Conservation (phyloP, 495 filamentous ascomycete species). For the Daldinia loculata region DNA sequence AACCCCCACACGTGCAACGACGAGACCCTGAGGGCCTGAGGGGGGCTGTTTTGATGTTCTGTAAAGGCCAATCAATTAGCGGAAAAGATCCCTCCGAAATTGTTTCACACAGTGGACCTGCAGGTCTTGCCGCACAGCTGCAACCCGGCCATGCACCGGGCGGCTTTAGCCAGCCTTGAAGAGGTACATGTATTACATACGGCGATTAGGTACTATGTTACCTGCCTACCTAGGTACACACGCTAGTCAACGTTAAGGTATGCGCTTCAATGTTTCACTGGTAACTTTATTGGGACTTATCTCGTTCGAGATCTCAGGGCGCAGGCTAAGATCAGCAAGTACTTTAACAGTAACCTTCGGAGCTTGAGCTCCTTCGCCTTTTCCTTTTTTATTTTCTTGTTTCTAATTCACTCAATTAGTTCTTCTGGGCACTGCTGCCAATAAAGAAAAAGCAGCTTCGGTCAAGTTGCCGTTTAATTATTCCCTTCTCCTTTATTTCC, state of each 20-base stretch:
- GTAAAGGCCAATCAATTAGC: conserved; percentile 24
- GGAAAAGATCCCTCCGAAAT: not conserved
- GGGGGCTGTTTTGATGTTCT: conserved; percentile 2
- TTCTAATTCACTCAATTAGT: conserved; percentile 13
- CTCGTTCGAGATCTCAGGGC: conserved; percentile 31
- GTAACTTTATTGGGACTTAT: conserved; percentile 3
- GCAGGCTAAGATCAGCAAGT: conserved; percentile 13
- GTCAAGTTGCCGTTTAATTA: not conserved
- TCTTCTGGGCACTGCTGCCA: conserved; percentile 18
- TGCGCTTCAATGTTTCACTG: conserved; percentile 21
- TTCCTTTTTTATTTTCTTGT: not conserved
- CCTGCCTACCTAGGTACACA: too few species aligned
- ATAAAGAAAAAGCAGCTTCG: conserved; percentile 4
- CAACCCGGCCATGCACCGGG: conserved; percentile 4
- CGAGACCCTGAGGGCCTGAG: not conserved
- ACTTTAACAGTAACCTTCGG: conserved; percentile 1
- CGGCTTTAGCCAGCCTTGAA: conserved; percentile 1
- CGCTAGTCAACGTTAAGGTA: not conserved
- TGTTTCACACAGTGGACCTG: conserved; percentile 24
- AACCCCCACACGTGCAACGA: conserved; percentile 19
- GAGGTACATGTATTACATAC: too few species aligned
- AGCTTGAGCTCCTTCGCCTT: conserved; percentile 17
- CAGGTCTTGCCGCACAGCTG: conserved; percentile 31
- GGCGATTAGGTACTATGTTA: too few species aligned
- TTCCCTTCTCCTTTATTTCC: conserved; percentile 1